Evolutionary conservation across 345 rosid species (phyloP).

Genomic region (Euclidium syriacum): DNA sequence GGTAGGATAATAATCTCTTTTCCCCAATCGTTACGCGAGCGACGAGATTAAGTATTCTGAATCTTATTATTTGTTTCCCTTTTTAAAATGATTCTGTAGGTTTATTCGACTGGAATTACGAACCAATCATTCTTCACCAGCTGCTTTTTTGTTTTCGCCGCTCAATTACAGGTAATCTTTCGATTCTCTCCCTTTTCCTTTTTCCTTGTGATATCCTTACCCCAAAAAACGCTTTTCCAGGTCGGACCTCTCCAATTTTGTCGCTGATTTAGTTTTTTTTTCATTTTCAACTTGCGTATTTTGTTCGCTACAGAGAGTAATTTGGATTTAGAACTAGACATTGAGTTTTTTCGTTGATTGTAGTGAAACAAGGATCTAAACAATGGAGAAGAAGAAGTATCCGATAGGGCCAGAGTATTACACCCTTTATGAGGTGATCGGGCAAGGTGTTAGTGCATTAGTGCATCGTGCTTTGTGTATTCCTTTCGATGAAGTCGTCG

Average conservation of each 20-base stretch:
- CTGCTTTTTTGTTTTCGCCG: conserved; percentile 16
- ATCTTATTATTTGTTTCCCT: conserved; percentile 4
- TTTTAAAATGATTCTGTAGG: neutral
- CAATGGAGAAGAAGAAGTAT: conserved; percentile 88
- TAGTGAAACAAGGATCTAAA: conserved; percentile 18
- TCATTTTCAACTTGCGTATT: too few relatives aligned
- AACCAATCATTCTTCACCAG: neutral
- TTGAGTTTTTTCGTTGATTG: neutral
- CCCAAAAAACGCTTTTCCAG: neutral
- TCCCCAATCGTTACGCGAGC: neutral
- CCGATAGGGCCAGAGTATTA: conserved; percentile 83
- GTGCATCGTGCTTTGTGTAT: conserved; percentile 81
- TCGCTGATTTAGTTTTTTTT: neutral
- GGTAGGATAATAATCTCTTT: neutral
- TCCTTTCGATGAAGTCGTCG: conserved; percentile 67
- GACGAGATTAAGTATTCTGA: conserved; percentile 5
- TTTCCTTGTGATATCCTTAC: neutral
- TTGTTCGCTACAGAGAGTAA: too few relatives aligned
- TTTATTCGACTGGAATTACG: neutral
- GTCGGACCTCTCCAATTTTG: neutral
- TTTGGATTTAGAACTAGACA: neutral
- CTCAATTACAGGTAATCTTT: conserved; percentile 1
- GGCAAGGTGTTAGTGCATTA: conserved; percentile 88
- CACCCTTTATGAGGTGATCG: conserved; percentile 67
- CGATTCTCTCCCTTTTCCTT: neutral